phyloP scores from a whole-genome alignment of 768 basidiomycete genomes.

The Mrakia frigida region DNA sequence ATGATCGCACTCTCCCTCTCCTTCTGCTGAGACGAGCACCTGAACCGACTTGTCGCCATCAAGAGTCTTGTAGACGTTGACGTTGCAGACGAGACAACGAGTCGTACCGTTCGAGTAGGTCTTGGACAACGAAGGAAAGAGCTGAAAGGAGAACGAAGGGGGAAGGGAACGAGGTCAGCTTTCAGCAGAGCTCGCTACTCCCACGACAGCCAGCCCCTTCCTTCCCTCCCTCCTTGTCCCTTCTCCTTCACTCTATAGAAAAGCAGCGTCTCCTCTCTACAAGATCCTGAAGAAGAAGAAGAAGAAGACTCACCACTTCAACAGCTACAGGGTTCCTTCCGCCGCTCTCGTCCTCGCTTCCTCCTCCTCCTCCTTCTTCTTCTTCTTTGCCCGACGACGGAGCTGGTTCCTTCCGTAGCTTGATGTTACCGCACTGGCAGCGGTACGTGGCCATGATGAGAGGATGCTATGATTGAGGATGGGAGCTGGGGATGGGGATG shows the following conservation, averaged over 20 bases:
- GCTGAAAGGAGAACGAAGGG: neutral
- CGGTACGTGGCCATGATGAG: neutral
- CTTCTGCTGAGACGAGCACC: neutral
- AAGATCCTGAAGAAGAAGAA: neutral
- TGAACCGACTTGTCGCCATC: neutral
- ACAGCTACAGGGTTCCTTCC: neutral
- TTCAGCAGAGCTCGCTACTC: too few relatives aligned
- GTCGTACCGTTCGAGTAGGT: neutral
- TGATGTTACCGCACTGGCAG: slow-evolving; percentile 1
- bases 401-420: neutral
- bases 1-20: too few relatives aligned
- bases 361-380: too few relatives aligned
- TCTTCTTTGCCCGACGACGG: neutral
- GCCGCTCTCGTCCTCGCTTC: neutral
- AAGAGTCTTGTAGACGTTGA: neutral
- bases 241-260: neutral
- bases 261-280: too few relatives aligned
- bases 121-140: neutral
- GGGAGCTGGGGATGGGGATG: neutral
- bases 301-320: neutral
- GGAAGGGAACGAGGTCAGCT: neutral
- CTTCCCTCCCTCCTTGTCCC: neutral
- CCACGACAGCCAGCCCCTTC: neutral
- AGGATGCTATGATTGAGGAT: too few relatives aligned
- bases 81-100: neutral